Percentiles rank a stretch among this genome's conserved stretches.
phyloP scores from a whole-genome alignment of 2,329 filamentous ascomycete species.

The Colletotrichum somersetense region DNA sequence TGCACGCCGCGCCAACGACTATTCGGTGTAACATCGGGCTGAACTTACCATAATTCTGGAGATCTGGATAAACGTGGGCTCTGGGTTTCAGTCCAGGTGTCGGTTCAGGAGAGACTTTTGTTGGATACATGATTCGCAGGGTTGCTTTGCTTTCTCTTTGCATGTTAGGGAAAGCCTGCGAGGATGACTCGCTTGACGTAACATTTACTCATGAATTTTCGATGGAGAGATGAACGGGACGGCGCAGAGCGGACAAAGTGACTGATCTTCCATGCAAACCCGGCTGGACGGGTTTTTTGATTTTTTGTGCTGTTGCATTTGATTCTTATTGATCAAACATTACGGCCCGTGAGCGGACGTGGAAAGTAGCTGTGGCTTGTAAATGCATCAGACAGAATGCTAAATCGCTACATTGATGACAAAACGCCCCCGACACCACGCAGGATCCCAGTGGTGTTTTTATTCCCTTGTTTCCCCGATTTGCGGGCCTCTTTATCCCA shows the following conservation, averaged over 20 bases:
- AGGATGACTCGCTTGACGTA: background rate
- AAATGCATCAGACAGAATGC: conserved; percentile 27
- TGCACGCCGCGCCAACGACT: background rate
- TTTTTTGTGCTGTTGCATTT: conserved; percentile 2
- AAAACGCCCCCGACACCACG: conserved; percentile 37
- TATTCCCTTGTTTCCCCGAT: conserved; percentile 8
- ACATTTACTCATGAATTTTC: background rate
- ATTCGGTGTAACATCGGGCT: background rate
- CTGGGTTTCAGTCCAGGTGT: background rate
- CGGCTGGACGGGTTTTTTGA: background rate
- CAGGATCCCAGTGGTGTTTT: conserved; percentile 15
- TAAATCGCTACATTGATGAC: conserved; percentile 30
- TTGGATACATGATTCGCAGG: background rate
- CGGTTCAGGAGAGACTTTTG: background rate
- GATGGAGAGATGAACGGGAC: background rate
- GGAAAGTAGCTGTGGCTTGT: conserved; percentile 3
- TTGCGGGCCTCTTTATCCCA: conserved; percentile 11
- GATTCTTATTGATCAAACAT: conserved; percentile 34
- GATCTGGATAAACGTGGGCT: background rate
- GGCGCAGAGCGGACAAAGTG: background rate
- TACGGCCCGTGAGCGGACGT: conserved; percentile 16
- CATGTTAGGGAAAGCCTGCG: too few relatives aligned
- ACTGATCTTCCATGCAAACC: background rate
- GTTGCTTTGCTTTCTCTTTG: background rate
- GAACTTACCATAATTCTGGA: too few relatives aligned